A percentile compares a stretch with the other conserved stretches of the same genome.
Evolutionary conservation across 169 alveolate species (phyloP).

Genomic region (Plasmodium coatneyi): DNA sequence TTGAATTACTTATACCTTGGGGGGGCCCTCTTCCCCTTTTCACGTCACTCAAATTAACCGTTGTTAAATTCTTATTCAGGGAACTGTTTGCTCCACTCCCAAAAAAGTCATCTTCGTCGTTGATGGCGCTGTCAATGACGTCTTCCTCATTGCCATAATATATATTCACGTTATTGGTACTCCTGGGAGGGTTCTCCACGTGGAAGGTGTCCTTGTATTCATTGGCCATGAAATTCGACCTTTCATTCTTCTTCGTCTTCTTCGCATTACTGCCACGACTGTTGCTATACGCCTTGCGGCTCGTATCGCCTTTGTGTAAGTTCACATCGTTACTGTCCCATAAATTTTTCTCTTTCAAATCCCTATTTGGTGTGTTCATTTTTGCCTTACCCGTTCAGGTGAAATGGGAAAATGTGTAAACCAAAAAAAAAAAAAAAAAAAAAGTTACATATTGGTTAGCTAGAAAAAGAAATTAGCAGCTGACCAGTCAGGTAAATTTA

Average conservation of each 20-base stretch:
- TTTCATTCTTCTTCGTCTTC: neutral
- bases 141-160: constrained; percentile 6
- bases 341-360: neutral
- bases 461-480: neutral
- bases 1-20: neutral
- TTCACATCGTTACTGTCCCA: neutral
- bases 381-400: neutral
- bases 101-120: constrained; percentile 2
- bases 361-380: neutral
- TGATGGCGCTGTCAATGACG: neutral
- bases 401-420: neutral
- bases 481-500: neutral
- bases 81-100: neutral
- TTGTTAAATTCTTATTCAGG: constrained; percentile 14
- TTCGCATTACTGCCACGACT: neutral
- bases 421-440: too few species aligned
- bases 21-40: neutral
- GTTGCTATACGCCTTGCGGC: neutral
- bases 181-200: neutral
- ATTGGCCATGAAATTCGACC: neutral
- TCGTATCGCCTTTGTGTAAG: neutral
- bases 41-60: constrained; percentile 27
- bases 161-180: neutral
- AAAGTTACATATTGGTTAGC: neutral
- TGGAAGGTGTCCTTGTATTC: constrained; percentile 9